Evolutionary conservation across 495 filamentous ascomycete species (phyloP).

Genomic region (Aspergillus olivimuriae): DNA sequence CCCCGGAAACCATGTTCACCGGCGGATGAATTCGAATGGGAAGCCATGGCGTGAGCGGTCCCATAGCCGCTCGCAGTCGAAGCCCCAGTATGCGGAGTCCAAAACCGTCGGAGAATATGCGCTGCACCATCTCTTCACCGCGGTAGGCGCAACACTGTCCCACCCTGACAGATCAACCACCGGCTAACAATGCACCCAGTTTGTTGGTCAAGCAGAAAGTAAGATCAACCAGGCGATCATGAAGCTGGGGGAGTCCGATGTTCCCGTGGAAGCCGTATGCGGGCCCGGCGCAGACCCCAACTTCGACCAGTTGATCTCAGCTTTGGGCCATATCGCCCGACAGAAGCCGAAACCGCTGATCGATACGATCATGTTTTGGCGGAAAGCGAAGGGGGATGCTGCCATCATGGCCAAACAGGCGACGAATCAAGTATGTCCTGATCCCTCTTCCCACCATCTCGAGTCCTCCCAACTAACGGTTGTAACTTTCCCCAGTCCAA

Average conservation of each 20-base stretch:
- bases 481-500: constrained; percentile 21
- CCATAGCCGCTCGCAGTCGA: constrained; percentile 79
- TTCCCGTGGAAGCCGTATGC: constrained; percentile 79
- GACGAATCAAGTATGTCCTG: constrained; percentile 51
- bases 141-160: constrained; percentile 43
- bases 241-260: constrained; percentile 65
- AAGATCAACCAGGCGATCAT: constrained; percentile 83
- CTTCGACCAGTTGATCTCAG: constrained; percentile 94
- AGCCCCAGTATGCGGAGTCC: constrained; percentile 63
- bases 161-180: background rate
- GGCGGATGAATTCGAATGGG: constrained; percentile 46
- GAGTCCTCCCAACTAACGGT: constrained; percentile 1
- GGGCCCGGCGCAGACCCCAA: constrained; percentile 79
- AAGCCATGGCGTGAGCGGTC: constrained; percentile 62
- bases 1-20: constrained; percentile 24
- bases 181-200: constrained; percentile 29
- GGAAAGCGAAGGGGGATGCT: constrained; percentile 88
- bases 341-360: constrained; percentile 94
- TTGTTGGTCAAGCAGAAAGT: constrained; percentile 77
- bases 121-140: constrained; percentile 91
- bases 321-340: constrained; percentile 86
- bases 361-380: constrained; percentile 95
- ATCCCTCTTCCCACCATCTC: background rate
- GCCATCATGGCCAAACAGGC: constrained; percentile 56
- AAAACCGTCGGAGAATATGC: constrained; percentile 97